These are phyloP conservation scores for Camellia lanceoleosa DNA, from an alignment of 148 eudicot genomes.

Conservation along the genomic window DNA sequence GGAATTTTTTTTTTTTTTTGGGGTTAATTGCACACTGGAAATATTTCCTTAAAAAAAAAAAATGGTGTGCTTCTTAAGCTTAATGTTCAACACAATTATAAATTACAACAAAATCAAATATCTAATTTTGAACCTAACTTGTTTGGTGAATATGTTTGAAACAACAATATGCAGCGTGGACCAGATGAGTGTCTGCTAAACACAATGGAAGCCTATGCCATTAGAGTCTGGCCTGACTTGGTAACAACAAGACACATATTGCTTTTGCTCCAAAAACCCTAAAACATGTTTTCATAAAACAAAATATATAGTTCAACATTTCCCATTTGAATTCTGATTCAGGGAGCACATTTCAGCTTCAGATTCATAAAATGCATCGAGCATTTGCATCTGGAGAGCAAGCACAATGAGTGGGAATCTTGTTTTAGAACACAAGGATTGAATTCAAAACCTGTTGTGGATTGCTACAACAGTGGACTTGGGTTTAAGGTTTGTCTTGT, in stretches of 20 bases:
- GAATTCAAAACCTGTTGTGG: conserved; percentile 35
- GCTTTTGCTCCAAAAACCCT: too few species aligned
- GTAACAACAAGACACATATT: conserved; percentile 31
- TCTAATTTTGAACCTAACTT: not conserved
- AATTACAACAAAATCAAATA: too few species aligned
- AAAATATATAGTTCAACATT: not conserved
- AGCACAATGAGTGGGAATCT: conserved; percentile 61
- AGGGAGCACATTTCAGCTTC: conserved; percentile 49
- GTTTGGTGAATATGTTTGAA: not conserved
- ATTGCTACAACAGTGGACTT: conserved; percentile 59
- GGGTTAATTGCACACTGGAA: too few species aligned
- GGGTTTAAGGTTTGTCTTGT: conserved; percentile 41
- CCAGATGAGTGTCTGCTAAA: conserved; percentile 65
- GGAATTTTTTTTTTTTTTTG: too few species aligned
- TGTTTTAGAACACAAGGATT: conserved; percentile 45
- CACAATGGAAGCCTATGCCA: conserved; percentile 76
- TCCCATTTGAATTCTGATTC: conserved; percentile 20
- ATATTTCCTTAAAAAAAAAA: too few species aligned
- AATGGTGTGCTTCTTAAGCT: too few species aligned
- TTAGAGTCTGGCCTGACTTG: conserved; percentile 55
- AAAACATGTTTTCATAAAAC: too few species aligned
- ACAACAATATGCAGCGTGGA: conserved; percentile 54
- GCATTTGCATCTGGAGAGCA: conserved; percentile 41
- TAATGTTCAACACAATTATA: too few species aligned
- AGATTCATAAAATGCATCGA: conserved; percentile 68